Base-by-base conservation (phyloP, 2,329 filamentous ascomycete species). In the Penicillium sp. region DNA sequence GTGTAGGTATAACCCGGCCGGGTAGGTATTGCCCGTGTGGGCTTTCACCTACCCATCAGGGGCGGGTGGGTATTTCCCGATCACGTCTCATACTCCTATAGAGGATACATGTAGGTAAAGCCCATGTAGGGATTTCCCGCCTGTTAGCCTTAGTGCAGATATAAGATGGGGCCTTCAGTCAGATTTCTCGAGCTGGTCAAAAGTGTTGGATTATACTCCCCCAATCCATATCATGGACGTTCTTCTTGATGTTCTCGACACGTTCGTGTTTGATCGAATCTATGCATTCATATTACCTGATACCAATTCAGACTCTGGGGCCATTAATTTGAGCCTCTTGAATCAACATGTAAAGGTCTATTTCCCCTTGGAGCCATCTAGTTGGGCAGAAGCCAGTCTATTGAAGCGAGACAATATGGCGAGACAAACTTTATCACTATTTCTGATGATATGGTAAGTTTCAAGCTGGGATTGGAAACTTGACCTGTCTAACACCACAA, bases 231-330 rank as follows among this genome's bases (percentile, higher is more conserved):
- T 74, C 75, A 96, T 97, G 93, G 93, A 97, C 81, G 86, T 96
- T 78, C 85, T 93, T 33, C 88, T 96, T 68, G 92, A 96, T 77
- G 72, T 92, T 65, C 83, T 86, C 76, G 92, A 97, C 79, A 91
- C 88, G 64, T 91, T 89, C 72, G 70, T 92, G 60, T 88, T 90
- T 75, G 93, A 97, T 78, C 85, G 88, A 68, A 70, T 89, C 62
- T 97, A 94, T 75, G 89, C 92, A n/a, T 60, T 56, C 9, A 45
- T 72, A 17, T 53, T 71, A 12, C 71, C 70, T 7, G 65, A 64
- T 30, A 19, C 61, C n/a, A 15, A 40, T 19, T 26, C 33, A 12
- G 45, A 15, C 8, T 33, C 24, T 10, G 44, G 42, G 0, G 57
- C 49, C 35, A 24, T 53, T 12, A 50, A 35, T 53, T 12, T 59